Conservation (phyloP, 495 filamentous ascomycete species). For the Elaphomyces granulatus region DNA sequence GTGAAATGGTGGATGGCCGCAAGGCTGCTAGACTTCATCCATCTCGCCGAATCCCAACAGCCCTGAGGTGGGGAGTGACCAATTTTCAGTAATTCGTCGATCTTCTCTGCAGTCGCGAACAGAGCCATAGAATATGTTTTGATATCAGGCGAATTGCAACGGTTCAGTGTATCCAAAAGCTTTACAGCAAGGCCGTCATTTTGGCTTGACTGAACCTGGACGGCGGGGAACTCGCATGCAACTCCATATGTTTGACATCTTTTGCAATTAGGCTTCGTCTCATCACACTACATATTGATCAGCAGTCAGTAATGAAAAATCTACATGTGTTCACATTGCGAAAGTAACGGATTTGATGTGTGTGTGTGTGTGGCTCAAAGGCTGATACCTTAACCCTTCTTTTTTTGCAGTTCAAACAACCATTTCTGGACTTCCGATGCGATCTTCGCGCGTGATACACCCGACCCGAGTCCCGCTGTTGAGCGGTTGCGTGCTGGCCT, state of each 20-base stretch:
- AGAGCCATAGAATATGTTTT: slow-evolving; percentile 16
- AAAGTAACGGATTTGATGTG: too few relatives aligned
- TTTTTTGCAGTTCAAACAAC: slow-evolving; percentile 35
- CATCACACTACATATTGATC: slow-evolving; percentile 27
- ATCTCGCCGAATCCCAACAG: neutral
- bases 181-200: slow-evolving; percentile 3
- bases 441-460: slow-evolving; percentile 21
- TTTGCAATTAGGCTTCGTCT: slow-evolving; percentile 29
- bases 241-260: slow-evolving; percentile 28
- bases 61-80: neutral
- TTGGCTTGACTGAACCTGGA: slow-evolving; percentile 1
- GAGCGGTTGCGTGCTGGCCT: neutral
- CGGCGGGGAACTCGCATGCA: slow-evolving; percentile 24
- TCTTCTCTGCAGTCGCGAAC: slow-evolving; percentile 11
- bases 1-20: slow-evolving; percentile 26
- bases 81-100: slow-evolving; percentile 15
- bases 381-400: slow-evolving; percentile 32
- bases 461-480: slow-evolving; percentile 1
- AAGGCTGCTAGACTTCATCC: slow-evolving; percentile 6
- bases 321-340: too few relatives aligned
- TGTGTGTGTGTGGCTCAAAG: too few relatives aligned
- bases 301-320: too few relatives aligned
- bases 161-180: slow-evolving; percentile 6
- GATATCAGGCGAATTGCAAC: slow-evolving; percentile 10
- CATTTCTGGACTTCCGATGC: slow-evolving; percentile 32